Base-by-base conservation (phyloP, 768 basidiomycete genomes). In the Podaxis sp. region DNA sequence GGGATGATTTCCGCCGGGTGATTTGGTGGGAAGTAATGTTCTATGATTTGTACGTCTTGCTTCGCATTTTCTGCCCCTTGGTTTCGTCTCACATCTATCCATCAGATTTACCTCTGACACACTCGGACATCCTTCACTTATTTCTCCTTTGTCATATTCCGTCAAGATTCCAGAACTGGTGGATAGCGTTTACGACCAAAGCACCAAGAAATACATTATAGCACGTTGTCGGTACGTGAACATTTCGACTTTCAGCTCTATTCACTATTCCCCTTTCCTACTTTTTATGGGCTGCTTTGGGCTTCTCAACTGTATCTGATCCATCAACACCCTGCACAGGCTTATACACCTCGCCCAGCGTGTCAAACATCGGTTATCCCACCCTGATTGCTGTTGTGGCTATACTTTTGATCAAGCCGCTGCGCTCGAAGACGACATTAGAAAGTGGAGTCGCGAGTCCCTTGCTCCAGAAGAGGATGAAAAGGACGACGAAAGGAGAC, bases 21-120 rank as follows among this genome's bases (percentile, higher is more conserved):
- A 70, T 90, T 5, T 91, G 91, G 89, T 93, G 91, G 91, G 87
- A 90, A 55, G 77, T 91, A 10, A 80, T 85, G 68, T 90, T 82
- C 71, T 91, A 86, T 69, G 91, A 93, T 70, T 68, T 87, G 91
- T 91, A 69, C 66, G 88, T 81, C n/a, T 38, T 53, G 44, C 61
- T 18, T 21, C 27, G 46, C n/a, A 48, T 23, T 50, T 53, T 40
- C 52, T 59, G 57, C 59, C 57, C 53, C 55, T 40, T 38, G 40
- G 16, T 23, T 11, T 55, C 32, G 13, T 64, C 59, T 44, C 40
- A 59, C 23, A 27, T 11, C 36, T 46, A n/a, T 55, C 38, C 36
- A 55, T 35, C 66, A 92, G 90, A 62, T 88, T 89, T 69, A 76
- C 86, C 18, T 84, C 90, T 4, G 90, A 91, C 67, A 79, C 77